Percentiles rank a stretch among this genome's conserved stretches.
phyloP scores from a whole-genome alignment of 163 green algal genomes.

The Chlamydomonas reinhardtii region DNA sequence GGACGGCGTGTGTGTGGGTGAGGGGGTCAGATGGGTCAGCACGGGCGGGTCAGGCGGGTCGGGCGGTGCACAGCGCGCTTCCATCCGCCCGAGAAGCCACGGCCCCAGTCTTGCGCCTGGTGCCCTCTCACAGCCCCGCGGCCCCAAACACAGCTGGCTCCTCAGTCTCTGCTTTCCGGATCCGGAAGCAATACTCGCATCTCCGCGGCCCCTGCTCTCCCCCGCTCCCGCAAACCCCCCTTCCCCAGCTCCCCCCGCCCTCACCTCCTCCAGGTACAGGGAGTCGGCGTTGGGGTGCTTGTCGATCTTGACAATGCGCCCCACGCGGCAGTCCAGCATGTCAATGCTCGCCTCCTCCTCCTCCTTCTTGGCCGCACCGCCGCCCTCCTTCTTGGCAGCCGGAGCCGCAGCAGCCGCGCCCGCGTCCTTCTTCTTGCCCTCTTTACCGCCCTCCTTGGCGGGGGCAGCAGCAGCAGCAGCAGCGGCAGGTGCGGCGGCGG shows the following conservation, averaged over 20 bases:
- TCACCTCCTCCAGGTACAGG: conserved; percentile 93
- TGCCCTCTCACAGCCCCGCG: too few relatives aligned
- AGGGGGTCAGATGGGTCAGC: too few relatives aligned
- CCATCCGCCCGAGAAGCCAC: too few relatives aligned
- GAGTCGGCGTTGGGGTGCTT: conserved; percentile 89
- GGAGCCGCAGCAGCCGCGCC: neutral
- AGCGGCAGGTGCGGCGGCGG: neutral
- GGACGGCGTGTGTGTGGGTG: too few relatives aligned
- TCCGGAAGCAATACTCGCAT: too few relatives aligned
- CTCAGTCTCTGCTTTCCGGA: too few relatives aligned
- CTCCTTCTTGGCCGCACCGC: conserved; percentile 19
- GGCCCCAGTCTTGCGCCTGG: too few relatives aligned
- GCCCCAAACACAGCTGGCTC: too few relatives aligned
- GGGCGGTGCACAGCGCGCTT: too few relatives aligned
- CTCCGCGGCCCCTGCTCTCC: too few relatives aligned
- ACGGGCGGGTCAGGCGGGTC: too few relatives aligned
- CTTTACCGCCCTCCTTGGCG: conserved; percentile 25
- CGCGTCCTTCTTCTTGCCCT: conserved; percentile 43
- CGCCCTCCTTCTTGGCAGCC: neutral
- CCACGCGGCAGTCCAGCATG: conserved; percentile 84
- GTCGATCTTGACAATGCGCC: conserved; percentile 78
- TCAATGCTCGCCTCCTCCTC: conserved; percentile 67
- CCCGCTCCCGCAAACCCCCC: too few relatives aligned
- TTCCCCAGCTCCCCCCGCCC: neutral
- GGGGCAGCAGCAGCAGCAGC: neutral